Conservation (phyloP, 495 filamentous ascomycete species). For the Beverwykella pulmonaria region DNA sequence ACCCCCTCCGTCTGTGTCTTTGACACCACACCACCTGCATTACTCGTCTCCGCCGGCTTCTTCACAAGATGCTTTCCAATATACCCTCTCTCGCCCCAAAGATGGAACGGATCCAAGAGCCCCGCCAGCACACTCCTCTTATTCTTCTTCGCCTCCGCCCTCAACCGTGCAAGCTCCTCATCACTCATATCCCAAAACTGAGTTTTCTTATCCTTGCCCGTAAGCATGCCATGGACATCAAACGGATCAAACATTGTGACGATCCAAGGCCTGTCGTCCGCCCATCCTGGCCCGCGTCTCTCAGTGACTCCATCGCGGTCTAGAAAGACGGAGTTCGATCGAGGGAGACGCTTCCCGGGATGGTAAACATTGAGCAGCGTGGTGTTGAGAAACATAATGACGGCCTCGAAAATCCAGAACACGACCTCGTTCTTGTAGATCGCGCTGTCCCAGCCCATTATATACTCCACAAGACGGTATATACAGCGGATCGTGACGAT, state of each 20-base stretch:
- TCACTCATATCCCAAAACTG: conserved; percentile 44
- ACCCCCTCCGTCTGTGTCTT: background rate
- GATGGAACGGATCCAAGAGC: conserved; percentile 31
- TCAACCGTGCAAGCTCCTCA: conserved; percentile 26
- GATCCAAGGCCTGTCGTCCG: conserved; percentile 39
- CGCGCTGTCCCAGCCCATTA: conserved; percentile 33
- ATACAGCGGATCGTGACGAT: conserved; percentile 46
- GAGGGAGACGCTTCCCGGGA: conserved; percentile 41
- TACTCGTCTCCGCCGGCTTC: conserved; percentile 1
- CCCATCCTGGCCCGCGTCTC: conserved; percentile 43
- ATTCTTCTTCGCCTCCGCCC: conserved; percentile 29
- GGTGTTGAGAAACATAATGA: conserved; percentile 46
- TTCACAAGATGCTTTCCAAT: conserved; percentile 31
- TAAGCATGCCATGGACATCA: conserved; percentile 41
- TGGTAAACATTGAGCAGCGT: conserved; percentile 42
- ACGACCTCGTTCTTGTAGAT: conserved; percentile 43
- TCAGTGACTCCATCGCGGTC: conserved; percentile 41
- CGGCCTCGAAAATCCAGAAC: conserved; percentile 49
- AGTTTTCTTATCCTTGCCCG: conserved; percentile 38
- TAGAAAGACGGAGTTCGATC: conserved; percentile 39
- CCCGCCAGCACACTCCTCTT: conserved; percentile 22
- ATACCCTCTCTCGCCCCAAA: conserved; percentile 30
- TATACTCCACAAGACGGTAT: conserved; percentile 44
- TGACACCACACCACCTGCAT: background rate
- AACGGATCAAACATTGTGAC: conserved; percentile 42